Percentiles rank a stretch among this genome's conserved stretches.
Evolutionary conservation across 169 alveolate species (phyloP).

Genomic region (Eimeria tenella): DNA sequence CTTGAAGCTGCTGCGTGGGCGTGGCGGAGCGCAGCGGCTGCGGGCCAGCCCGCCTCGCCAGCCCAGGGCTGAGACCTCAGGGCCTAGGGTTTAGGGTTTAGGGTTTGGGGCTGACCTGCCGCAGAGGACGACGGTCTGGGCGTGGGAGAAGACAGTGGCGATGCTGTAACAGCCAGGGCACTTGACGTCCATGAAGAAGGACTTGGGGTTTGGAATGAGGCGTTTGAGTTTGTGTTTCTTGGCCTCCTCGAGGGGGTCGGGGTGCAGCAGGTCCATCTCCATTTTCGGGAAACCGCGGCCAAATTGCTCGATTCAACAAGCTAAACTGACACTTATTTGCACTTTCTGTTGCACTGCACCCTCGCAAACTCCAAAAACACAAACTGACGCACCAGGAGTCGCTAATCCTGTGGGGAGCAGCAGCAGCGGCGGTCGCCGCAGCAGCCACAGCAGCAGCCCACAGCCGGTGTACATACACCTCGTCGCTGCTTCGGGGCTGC

Average conservation of each 20-base stretch:
- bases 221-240: conserved; percentile 97
- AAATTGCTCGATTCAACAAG: too few relatives aligned
- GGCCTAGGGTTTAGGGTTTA: neutral
- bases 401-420: too few relatives aligned
- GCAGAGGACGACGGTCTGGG: conserved; percentile 95
- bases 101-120: conserved; percentile 84
- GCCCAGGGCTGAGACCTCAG: too few relatives aligned
- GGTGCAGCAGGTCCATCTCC: conserved; percentile 97
- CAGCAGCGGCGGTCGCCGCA: too few relatives aligned
- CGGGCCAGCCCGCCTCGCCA: too few relatives aligned
- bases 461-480: neutral
- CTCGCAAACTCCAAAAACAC: too few relatives aligned
- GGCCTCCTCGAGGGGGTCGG: conserved; percentile 96
- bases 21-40: too few relatives aligned
- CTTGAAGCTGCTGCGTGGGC: too few relatives aligned
- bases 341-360: too few relatives aligned
- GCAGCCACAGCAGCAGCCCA: neutral
- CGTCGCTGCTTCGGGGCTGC: neutral
- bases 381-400: too few relatives aligned
- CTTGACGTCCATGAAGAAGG: conserved; percentile 98
- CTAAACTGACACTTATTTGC: too few relatives aligned
- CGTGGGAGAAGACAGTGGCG: conserved; percentile 96
- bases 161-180: conserved; percentile 97
- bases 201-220: conserved; percentile 98
- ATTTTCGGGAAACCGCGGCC: conserved; percentile 80